Evolutionary conservation across 129 eudicot genomes (phyloP), one percentile per base, ranked within the genome.

Genomic region (Chrysanthemum seticuspe): DNA sequence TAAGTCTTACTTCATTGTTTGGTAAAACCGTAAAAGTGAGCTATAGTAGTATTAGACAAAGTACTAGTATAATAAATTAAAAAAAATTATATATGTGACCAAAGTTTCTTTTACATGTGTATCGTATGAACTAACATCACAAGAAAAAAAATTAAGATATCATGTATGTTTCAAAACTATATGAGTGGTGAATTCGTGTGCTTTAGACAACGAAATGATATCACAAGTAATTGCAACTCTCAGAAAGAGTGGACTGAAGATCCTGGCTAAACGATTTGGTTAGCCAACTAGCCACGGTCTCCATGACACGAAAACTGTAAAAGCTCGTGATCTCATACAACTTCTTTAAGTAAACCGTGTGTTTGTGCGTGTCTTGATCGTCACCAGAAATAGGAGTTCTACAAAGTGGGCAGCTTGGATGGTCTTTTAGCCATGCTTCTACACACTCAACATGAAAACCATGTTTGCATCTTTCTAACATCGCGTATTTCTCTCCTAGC

Each of bases 401-500:
- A 40, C 81, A 77, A 13, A 77, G 81, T 36, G 81, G 81, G 71
- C 81, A 76, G 57, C 69, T 76, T 60, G 81, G 48, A 40, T 77
- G 76, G 21, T 69, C 36, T 62, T 77, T 61, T 10, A 77, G 12
- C 81, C 81, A 77, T 62, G 58, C 65, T 70, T 77, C 71, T 1
- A 77, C 49, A 51, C 81, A 76, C 31, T 68, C 81, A 2, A 76
- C 81, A 77, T 70, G 81, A 62, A 69, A 77, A 13, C 81, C 66
- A 70, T 77, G 81, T 9, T 14, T 16, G 1, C 81, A 77, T 21
- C 71, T 77, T 13, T 77, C 65, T 14, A 77, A 7, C 58, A 19
- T 13, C 47, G 76, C 81, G 6, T 50, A 62, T 40, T 29, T 62
- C 40, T 77, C 76, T 13, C 81, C 81, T 0, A 36, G 2, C 2